These are phyloP conservation scores for Tricholoma sp. DNA, from an alignment of 768 basidiomycete species.

Conservation along the genomic window DNA sequence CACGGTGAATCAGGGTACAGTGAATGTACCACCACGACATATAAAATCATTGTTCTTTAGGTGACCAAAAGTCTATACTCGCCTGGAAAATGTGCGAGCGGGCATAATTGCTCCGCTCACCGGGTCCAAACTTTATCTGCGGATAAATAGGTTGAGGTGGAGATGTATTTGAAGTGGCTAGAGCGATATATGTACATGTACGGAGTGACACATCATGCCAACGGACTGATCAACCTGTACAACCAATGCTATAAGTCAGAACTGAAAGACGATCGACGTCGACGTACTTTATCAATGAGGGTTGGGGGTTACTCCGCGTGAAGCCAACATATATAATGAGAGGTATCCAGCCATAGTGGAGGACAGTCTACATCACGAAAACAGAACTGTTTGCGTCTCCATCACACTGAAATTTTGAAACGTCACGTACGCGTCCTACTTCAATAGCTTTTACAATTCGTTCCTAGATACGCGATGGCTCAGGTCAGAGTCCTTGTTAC, in stretches of 20 bases:
- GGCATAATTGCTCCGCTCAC: background rate
- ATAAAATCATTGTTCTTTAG: conserved; percentile 47
- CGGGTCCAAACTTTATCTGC: background rate
- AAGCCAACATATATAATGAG: conserved; percentile 95
- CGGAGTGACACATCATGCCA: conserved; percentile 55
- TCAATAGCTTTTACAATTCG: conserved; percentile 79
- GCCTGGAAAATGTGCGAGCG: background rate
- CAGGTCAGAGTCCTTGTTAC: background rate
- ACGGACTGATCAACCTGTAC: conserved; percentile 84
- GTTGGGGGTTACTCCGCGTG: conserved; percentile 88
- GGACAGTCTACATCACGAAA: conserved; percentile 54
- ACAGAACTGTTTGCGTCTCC: conserved; percentile 3
- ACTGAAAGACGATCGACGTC: background rate
- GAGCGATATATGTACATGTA: conserved; percentile 20
- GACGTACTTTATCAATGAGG: conserved; percentile 93
- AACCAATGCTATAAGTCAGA: conserved; percentile 6
- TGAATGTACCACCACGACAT: conserved; percentile 58
- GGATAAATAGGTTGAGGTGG: background rate
- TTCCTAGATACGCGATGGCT: conserved; percentile 44
- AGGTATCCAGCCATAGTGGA: conserved; percentile 97
- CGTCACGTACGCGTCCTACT: conserved; percentile 64
- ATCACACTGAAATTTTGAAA: background rate
- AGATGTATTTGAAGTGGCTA: conserved; percentile 15
- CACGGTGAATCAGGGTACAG: conserved; percentile 28
- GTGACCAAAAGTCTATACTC: conserved; percentile 13